Evolutionary conservation across 2,329 filamentous ascomycete genomes (phyloP), one percentile per base, ranked within the genome.

Genomic region (Alternaria arbusti): DNA sequence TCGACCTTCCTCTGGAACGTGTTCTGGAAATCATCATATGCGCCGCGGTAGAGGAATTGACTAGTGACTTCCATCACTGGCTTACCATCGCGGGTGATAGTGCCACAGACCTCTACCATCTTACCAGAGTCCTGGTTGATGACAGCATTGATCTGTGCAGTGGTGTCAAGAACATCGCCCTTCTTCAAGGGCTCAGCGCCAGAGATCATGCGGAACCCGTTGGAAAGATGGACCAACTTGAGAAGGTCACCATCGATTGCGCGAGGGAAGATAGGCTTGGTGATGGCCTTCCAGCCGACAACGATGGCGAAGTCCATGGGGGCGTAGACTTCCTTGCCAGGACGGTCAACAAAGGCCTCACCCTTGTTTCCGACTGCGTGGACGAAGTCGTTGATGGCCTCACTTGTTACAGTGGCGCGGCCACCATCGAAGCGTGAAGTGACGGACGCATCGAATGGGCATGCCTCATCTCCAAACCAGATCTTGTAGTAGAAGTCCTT

Each of bases 61-160:
- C 94, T 97, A 12, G 94, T 98, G 26, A 99, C 96, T 79, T 99
- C 94, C 96, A 99, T 99, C 67, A 99, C 93, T 6, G 94, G 86
- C 79, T 92, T 82, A 25, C 91, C 91, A 57, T 94, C 89, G 46
- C 96, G 91, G 57, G 88, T 91, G 74, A 99, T 97, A 6, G 96
- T 99, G 66, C 96, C 96, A 75, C 94, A 97, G n/a, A 99, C 95
- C 82, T 99, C 96, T 17, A 99, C 96, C 94, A 99, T 97, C 86
- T 99, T 99, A 51, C 96, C 96, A 64, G 96, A 94, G 13, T 97
- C 94, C 81, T 99, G 94, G 84, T 98, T 99, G 84, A 99, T 91
- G 74, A 99, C 94, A 15, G 96, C 94, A 74, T 99, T 98, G 84
- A 99, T 92, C 80, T 96, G 94, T 46, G 96, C 96, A 59, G 93